A percentile compares a stretch with the other conserved stretches of the same genome.
Conservation (phyloP, 2,329 filamentous ascomycete species). For the Fusarium irregulare region DNA sequence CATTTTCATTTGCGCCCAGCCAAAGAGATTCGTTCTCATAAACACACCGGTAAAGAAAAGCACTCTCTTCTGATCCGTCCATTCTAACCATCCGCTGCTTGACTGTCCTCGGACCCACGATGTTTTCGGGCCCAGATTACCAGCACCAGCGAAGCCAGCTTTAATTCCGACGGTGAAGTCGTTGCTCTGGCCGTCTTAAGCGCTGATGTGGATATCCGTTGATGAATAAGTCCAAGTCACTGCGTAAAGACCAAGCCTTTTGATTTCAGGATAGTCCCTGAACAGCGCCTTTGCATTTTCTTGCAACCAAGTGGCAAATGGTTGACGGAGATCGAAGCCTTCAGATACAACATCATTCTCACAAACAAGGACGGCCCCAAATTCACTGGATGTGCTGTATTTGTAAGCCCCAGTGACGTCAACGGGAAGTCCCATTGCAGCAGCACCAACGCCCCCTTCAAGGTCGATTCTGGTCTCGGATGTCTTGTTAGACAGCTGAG, state of each 20-base stretch:
- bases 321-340: not conserved
- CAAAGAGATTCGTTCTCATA: not conserved
- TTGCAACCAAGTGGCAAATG: not conserved
- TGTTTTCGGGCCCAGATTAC: not conserved
- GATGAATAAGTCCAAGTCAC: not conserved
- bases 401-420: not conserved
- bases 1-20: not conserved
- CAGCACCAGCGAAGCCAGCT: not conserved
- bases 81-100: not conserved
- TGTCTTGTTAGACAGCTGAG: not conserved
- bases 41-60: not conserved
- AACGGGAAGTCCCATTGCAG: not conserved
- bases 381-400: not conserved
- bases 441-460: not conserved
- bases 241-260: not conserved
- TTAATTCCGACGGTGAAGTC: not conserved
- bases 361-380: not conserved
- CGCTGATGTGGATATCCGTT: not conserved
- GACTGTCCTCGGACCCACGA: not conserved
- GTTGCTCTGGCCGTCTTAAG: not conserved
- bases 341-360: not conserved
- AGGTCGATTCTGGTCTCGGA: not conserved
- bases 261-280: not conserved
- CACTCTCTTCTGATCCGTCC: not conserved
- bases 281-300: not conserved